Percentiles rank a stretch among this genome's conserved stretches.
Evolutionary conservation across 805 yeast genomes (phyloP).

Genomic region (Wickerhamiella vanderwaltii): DNA sequence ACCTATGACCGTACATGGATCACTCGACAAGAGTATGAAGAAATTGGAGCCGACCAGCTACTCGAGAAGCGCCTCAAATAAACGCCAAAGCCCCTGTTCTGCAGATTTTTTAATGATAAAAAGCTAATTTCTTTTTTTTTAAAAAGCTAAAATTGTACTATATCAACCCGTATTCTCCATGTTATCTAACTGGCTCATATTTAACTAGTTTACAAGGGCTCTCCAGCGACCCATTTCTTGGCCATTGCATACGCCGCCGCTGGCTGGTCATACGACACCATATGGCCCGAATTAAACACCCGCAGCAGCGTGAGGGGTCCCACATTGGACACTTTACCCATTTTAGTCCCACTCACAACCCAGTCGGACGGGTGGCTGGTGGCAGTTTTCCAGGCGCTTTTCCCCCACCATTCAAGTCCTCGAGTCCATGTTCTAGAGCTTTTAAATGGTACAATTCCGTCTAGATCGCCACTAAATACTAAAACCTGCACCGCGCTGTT

Average conservation of each 20-base stretch:
- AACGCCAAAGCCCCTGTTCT: no score
- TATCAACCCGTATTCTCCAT: not conserved
- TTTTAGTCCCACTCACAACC: conserved; percentile 31
- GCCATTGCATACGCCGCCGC: conserved; percentile 65
- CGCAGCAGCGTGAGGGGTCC: conserved; percentile 67
- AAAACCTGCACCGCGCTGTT: conserved; percentile 69
- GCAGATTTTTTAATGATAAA: no score
- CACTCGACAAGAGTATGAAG: conserved; percentile 73
- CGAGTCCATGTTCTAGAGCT: conserved; percentile 84
- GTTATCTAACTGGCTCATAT: not conserved
- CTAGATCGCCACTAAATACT: conserved; percentile 91
- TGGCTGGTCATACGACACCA: conserved; percentile 93
- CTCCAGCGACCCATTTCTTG: conserved; percentile 54
- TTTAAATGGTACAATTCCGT: conserved; percentile 91
- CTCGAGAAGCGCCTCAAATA: conserved; percentile 21
- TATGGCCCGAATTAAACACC: conserved; percentile 79
- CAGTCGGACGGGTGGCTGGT: conserved; percentile 23
- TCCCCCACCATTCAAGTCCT: conserved; percentile 50
- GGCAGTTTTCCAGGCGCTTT: conserved; percentile 38
- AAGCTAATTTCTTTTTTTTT: no score
- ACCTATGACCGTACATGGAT: conserved; percentile 96
- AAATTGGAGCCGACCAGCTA: conserved; percentile 74
- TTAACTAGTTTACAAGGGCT: not conserved
- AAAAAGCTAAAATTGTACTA: no score
- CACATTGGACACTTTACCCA: conserved; percentile 51